These are phyloP conservation scores for Aureobasidium lini DNA, from an alignment of 2,329 filamentous ascomycete genomes.

Conservation along the genomic window DNA sequence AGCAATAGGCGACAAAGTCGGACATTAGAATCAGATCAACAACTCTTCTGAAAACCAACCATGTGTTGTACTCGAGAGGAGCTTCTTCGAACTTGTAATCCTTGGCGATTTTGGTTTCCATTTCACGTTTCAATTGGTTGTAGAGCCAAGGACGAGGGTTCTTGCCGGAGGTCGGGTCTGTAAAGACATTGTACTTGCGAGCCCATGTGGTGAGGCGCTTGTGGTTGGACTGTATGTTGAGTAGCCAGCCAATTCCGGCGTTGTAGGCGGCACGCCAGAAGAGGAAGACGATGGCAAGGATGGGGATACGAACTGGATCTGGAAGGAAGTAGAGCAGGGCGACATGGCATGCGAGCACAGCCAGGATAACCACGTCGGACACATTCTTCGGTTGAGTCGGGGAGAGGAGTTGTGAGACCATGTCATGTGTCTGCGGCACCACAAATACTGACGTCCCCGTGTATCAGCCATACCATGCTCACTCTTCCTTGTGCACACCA, in stretches of 20 bases:
- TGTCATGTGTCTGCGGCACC: conserved; percentile 93
- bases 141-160: conserved; percentile 80
- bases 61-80: conserved; percentile 97
- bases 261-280: conserved; percentile 95
- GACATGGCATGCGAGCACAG: conserved; percentile 69
- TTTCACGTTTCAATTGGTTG: conserved; percentile 73
- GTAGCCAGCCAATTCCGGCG: conserved; percentile 80
- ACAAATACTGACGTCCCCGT: conserved; percentile 64
- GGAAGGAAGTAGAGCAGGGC: conserved; percentile 68
- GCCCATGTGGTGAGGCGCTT: conserved; percentile 82
- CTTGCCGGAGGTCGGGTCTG: conserved; percentile 68
- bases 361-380: conserved; percentile 73
- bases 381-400: conserved; percentile 93
- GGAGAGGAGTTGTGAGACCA: conserved; percentile 95
- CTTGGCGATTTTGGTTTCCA: conserved; percentile 88
- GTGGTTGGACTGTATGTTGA: conserved; percentile 85
- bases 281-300: conserved; percentile 76
- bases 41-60: conserved; percentile 89
- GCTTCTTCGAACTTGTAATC: conserved; percentile 92
- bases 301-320: conserved; percentile 57
- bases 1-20: conserved; percentile 93
- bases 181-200: conserved; percentile 76
- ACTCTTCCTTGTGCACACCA: background rate
- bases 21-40: conserved; percentile 98
- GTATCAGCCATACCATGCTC: background rate